Percentiles rank a stretch among this genome's conserved stretches.
Evolutionary conservation across 192 early-diverging fungal genomes (phyloP).

Genomic region (Coemansia sp.): DNA sequence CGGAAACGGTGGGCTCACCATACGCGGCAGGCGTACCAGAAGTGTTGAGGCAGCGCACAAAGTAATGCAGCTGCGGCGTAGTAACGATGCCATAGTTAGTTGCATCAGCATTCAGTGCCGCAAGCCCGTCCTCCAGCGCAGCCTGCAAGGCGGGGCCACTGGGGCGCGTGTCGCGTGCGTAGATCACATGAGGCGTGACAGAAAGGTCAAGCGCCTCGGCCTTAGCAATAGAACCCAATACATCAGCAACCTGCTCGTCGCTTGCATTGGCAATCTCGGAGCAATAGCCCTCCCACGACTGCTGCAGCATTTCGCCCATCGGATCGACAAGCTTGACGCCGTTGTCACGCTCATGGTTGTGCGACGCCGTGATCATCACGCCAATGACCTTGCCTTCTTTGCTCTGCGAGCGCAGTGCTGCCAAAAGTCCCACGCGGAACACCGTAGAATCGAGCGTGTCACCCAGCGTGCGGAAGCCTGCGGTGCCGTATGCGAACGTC

Average conservation of each 20-base stretch:
- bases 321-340: constrained; percentile 99
- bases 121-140: constrained; percentile 79
- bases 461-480: constrained; percentile 94
- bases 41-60: constrained; percentile 87
- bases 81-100: constrained; percentile 86
- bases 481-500: constrained; percentile 88
- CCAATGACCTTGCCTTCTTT: constrained; percentile 83
- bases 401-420: constrained; percentile 86
- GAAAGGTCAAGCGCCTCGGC: constrained; percentile 70
- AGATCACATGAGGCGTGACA: constrained; percentile 69
- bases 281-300: constrained; percentile 92
- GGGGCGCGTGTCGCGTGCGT: constrained; percentile 93
- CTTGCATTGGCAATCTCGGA: constrained; percentile 86
- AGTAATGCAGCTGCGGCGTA: constrained; percentile 97
- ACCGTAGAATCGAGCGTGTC: constrained; percentile 87
- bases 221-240: constrained; percentile 64
- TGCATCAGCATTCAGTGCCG: constrained; percentile 64
- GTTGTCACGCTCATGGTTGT: constrained; percentile 97
- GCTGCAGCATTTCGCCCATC: constrained; percentile 96
- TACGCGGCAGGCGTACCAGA: constrained; percentile 69
- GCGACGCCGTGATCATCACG: constrained; percentile 98
- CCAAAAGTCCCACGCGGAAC: constrained; percentile 89
- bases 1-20: constrained; percentile 85
- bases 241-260: constrained; percentile 61
- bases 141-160: constrained; percentile 78